phyloP scores from a whole-genome alignment of 2,329 filamentous ascomycete genomes.

The Aspergillus tanneri region DNA sequence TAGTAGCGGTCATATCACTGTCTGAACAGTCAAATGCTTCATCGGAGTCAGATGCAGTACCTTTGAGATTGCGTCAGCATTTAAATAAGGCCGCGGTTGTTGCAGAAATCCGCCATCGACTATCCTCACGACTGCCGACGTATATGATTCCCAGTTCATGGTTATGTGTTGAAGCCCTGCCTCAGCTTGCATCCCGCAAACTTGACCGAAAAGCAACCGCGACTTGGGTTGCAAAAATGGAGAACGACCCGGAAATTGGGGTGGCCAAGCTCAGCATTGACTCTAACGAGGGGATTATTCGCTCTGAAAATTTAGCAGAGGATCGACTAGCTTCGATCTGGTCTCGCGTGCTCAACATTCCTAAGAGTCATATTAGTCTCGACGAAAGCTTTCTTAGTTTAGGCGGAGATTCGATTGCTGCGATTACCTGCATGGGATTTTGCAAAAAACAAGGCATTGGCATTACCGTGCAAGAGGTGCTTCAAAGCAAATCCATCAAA shows the following conservation, averaged over 20 bases:
- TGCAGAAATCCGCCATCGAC: constrained; percentile 28
- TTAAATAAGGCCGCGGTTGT: constrained; percentile 23
- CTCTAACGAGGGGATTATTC: constrained; percentile 2
- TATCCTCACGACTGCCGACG: constrained; percentile 40
- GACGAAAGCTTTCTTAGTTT: constrained; percentile 45
- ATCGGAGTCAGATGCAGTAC: constrained; percentile 17
- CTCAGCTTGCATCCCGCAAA: constrained; percentile 48
- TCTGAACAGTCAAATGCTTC: constrained; percentile 21
- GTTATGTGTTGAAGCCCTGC: constrained; percentile 47
- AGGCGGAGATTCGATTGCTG: constrained; percentile 52
- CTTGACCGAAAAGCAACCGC: constrained; percentile 43
- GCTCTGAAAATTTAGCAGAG: constrained; percentile 29
- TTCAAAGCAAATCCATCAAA: constrained; percentile 49
- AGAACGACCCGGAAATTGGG: constrained; percentile 27
- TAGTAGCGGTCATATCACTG: constrained; percentile 36
- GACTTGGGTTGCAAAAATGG: constrained; percentile 33
- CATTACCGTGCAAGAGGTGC: constrained; percentile 50
- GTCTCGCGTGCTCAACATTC: constrained; percentile 42
- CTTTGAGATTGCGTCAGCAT: constrained; percentile 27
- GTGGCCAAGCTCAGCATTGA: neutral
- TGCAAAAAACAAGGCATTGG: constrained; percentile 48
- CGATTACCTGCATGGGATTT: constrained; percentile 51
- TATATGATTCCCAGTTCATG: constrained; percentile 51
- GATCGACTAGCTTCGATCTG: constrained; percentile 34
- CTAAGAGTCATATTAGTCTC: constrained; percentile 32